Percentiles rank a stretch among this genome's conserved stretches.
These are phyloP conservation scores for Ganoderma meredithae DNA, from an alignment of 1,284 basidiomycete genomes.

Conservation along the genomic window DNA sequence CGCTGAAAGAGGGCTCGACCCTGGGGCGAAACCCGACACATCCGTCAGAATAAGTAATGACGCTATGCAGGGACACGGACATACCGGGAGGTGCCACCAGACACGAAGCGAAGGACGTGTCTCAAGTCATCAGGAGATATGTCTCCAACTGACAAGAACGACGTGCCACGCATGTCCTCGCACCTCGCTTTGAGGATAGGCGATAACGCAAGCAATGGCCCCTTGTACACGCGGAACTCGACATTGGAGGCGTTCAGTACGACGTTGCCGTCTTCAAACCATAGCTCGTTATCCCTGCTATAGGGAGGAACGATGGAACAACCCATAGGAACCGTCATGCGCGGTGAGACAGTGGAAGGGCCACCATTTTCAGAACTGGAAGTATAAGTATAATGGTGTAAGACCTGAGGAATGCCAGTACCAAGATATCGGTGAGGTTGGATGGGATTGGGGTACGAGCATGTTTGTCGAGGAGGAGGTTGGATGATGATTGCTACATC, in stretches of 20 bases:
- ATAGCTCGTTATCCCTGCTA: conserved; percentile 13
- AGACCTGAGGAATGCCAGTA: not conserved
- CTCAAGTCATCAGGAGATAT: not conserved
- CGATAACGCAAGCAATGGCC: conserved; percentile 4
- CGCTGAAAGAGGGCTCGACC: conserved; percentile 9
- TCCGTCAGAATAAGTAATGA: not conserved
- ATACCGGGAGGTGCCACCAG: not conserved
- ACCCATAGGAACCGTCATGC: not conserved
- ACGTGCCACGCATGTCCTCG: not conserved
- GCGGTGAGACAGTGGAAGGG: not conserved
- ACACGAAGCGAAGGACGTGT: not conserved
- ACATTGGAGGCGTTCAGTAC: conserved; percentile 10
- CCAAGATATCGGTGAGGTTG: too few species aligned
- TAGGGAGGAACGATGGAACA: not conserved
- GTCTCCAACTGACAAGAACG: not conserved
- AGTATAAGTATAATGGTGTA: not conserved
- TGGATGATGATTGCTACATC: not conserved
- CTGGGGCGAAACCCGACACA: not conserved
- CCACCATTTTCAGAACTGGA: not conserved
- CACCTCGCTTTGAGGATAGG: not conserved
- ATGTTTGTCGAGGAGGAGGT: not conserved
- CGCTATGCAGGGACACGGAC: not conserved
- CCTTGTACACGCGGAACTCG: conserved; percentile 28
- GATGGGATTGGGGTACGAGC: too few species aligned
- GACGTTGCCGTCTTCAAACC: conserved; percentile 26